Base-by-base conservation (phyloP, 208 protist species). In the Naegleria lovaniensis region DNA sequence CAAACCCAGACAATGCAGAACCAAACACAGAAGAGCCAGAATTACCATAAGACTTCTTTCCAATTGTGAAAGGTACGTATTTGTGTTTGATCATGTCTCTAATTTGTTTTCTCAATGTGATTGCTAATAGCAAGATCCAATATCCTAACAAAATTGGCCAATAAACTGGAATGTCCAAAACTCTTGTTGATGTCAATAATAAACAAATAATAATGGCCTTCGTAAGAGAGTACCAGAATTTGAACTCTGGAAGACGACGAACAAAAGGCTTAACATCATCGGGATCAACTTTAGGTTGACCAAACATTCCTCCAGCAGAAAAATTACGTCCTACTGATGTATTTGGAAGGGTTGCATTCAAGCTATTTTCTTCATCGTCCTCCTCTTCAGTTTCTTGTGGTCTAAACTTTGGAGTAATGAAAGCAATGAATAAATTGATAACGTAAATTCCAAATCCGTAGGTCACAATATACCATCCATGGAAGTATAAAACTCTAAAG, bases 131-230 rank as follows among this genome's bases (percentile, higher is more conserved):
- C 7, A 98, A 75, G 48, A 99, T 92, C 92, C 99, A 99, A 93
- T 99, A 99, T 19, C 99, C 75, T 9, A 99, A 92, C 29, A 99
- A 92, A 90, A 99, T 99, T n/a, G 98, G 98, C 98, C 98, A 99
- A 92, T 97, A 99, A 0, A 99, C 98, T 22, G 98, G 98, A 55
- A 99, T 97, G 93, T 99, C 96, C 0, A 99, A 95, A 41, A 99
- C 93, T 58, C 91, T 59, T 88, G 98, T 98, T 88, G 98, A 96
- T 5, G 98, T 99, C 36, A 96, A 94, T 13, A 97, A 93, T 6
- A 98, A 90, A 76, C 96, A 95, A 90, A 98, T 94, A 0, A 94
- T 11, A 33, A 99, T 88, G 19, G 96, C 97, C 39, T 93, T 95
- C 22, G 91, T 92, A 48, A 90, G 75, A 11, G 91, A 43, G 29